Percentiles rank a stretch among this genome's conserved stretches.
Evolutionary conservation across 495 filamentous ascomycete species (phyloP).

Genomic region (Tetracladium marchalianum): DNA sequence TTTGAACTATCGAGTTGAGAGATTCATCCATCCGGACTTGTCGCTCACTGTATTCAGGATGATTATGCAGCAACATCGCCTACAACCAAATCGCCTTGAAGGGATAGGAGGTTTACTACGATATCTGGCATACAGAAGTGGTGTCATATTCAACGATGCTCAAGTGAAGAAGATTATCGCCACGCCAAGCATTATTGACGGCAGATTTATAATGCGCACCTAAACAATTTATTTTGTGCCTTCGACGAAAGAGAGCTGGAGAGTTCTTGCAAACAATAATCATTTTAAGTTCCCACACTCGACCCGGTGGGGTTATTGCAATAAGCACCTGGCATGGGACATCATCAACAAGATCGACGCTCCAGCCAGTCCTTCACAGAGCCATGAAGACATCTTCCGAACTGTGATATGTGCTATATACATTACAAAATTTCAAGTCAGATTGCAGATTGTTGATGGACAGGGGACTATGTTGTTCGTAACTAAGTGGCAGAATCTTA

Average conservation of each 20-base stretch:
- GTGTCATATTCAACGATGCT: not conserved
- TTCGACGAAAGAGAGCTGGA: not conserved
- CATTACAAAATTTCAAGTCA: no score
- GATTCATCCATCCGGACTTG: conserved; percentile 2
- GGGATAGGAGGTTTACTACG: not conserved
- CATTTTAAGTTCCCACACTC: not conserved
- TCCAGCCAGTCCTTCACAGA: no score
- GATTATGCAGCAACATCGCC: conserved; percentile 6
- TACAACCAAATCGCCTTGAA: not conserved
- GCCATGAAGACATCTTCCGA: no score
- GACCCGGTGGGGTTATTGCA: no score
- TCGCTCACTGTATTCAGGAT: conserved; percentile 2
- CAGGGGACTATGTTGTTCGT: no score
- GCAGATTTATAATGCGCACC: not conserved
- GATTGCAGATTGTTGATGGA: no score
- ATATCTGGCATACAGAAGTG: conserved; percentile 3
- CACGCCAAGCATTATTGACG: conserved; percentile 1
- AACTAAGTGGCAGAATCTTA: no score
- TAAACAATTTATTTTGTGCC: conserved; percentile 2
- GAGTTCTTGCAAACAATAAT: conserved; percentile 1
- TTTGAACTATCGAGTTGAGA: not conserved
- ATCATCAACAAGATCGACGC: no score
- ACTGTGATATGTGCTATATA: no score
- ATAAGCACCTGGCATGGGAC: no score
- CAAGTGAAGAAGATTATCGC: conserved; percentile 3